Base-by-base conservation (phyloP, 192 early-diverging fungal genomes). In the Umbelopsis sp. region DNA sequence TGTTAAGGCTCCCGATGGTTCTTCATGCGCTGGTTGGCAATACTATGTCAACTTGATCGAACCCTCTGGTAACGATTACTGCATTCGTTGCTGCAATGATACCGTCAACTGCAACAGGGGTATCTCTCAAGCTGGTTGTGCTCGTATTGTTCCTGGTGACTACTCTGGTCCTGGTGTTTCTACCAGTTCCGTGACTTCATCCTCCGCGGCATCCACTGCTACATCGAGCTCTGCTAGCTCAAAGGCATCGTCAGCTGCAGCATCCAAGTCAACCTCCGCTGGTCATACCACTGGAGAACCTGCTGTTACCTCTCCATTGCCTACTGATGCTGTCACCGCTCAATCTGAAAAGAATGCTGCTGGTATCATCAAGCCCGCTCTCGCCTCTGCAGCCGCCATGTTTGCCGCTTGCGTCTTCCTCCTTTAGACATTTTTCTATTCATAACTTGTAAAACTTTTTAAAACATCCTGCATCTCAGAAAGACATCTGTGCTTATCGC, bases 61-160 rank as follows among this genome's bases (percentile, higher is more conserved):
- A 45, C 84, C 84, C 7, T 65, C 74, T 50, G 34, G 26, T 8
- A 34, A 74, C 34, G 76, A 76, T 22, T 85, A 77, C 52, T 85
- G 84, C 41, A 74, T 85, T 45, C 81, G 84, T 53, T 82, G 81
- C 66, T 85, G 84, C 49, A 79, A 80, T 24, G 68, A 79, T 5
- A 67, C 70, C 29, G 51, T 10, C 16, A 74, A 80, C 8, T 86
- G 85, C 45, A 78, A 81, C 66, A 82, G 77, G 11, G 77, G 81
- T 21, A 83, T 77, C n/a, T 80, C 79, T 47, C 69, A 79, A 31
- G 69, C 74, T 36, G 86, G 86, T 3, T 87, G 86, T 53, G 71
- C 71, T 4, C 31, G 24, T 26, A 52, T 87, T 26, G 66, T 87
- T 24, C 82, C 79, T 31, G 86, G 86, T 32, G 80, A 83, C 54